Evolutionary conservation across 306 rosid genomes (phyloP), one percentile per base, ranked within the genome.

Genomic region (Rosa multiflora): DNA sequence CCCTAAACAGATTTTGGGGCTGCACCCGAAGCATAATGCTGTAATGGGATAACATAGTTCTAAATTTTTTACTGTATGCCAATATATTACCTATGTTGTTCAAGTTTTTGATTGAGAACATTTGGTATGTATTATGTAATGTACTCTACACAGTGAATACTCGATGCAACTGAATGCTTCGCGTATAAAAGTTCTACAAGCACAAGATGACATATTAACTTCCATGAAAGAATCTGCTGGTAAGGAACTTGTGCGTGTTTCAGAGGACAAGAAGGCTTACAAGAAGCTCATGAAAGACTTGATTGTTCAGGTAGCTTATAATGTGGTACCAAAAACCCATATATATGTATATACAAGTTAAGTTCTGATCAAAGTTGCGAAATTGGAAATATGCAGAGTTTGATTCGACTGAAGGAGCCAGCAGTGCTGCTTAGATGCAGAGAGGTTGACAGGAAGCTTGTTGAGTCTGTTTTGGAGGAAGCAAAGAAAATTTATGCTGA

Each of bases 131-230:
- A 52, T 12, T 49, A 49, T 47, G 37, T 44, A 14, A 8, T 67
- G 72, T 67, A 39, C 12, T 66, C 72, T 7, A 12, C 55, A 35
- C 79, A 91, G 90, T 67, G 91, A 91, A 76, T 89, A 89, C 84
- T 91, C 96, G 6, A 83, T 85, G 91, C 91, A 91, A 76, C 78
- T 91, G 77, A 91, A 87, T 83, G 91, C 89, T 70, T 73, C 93
- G 0, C 83, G 93, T 18, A 81, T 89, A 59, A 83, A 87, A 78
- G 82, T 86, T 29, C 90, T 89, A 39, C 91, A 91, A 78, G 93
- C 91, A 55, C 96, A 91, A 72, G 96, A 89, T 75, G 91, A 91
- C 46, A 49, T 78, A 4, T 88, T 91, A 76, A 86, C n/a, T 78
- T 79, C 89, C 67, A 84, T 91, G 79, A 91, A 89, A 73, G 93